Evolutionary conservation across 2,329 filamentous ascomycete species (phyloP).

Genomic region (Penicillium sp.): DNA sequence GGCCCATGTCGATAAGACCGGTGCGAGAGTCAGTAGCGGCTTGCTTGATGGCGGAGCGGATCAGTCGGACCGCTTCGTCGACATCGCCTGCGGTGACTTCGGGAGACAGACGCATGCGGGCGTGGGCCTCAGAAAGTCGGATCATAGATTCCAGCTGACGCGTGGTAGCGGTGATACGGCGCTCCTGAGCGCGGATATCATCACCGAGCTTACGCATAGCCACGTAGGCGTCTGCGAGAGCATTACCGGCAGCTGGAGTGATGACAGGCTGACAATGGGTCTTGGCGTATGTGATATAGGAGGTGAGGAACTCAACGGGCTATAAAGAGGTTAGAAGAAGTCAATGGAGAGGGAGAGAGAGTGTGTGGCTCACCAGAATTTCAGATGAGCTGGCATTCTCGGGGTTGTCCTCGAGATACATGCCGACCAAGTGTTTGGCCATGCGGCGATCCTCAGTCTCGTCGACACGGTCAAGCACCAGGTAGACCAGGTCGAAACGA

Average conservation of each 20-base stretch:
- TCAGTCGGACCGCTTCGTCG: slow-evolving; percentile 84
- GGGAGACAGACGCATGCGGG: slow-evolving; percentile 86
- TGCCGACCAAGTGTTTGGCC: slow-evolving; percentile 87
- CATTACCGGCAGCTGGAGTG: slow-evolving; percentile 75
- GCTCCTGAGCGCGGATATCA: slow-evolving; percentile 82
- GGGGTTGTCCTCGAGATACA: slow-evolving; percentile 94
- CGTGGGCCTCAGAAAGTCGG: slow-evolving; percentile 90
- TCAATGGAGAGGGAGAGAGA: slow-evolving; percentile 1
- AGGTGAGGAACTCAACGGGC: slow-evolving; percentile 93
- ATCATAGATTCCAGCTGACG: slow-evolving; percentile 98
- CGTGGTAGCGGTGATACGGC: slow-evolving; percentile 96
- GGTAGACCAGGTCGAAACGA: slow-evolving; percentile 94
- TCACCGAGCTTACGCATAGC: slow-evolving; percentile 93
- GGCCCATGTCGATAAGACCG: slow-evolving; percentile 93
- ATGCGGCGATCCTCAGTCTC: slow-evolving; percentile 85
- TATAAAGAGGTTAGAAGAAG: slow-evolving; percentile 38
- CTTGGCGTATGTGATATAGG: slow-evolving; percentile 96
- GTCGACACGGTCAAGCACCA: slow-evolving; percentile 91
- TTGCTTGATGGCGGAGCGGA: slow-evolving; percentile 92
- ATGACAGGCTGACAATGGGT: slow-evolving; percentile 81
- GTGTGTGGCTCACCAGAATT: slow-evolving; percentile 68
- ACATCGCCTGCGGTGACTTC: slow-evolving; percentile 82
- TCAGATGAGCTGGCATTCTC: slow-evolving; percentile 77
- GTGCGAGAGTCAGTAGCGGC: slow-evolving; percentile 90
- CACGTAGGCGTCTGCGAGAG: slow-evolving; percentile 84